Evolutionary conservation across 805 yeast genomes (phyloP).

Genomic region (Candida pseudoglaebosa): DNA sequence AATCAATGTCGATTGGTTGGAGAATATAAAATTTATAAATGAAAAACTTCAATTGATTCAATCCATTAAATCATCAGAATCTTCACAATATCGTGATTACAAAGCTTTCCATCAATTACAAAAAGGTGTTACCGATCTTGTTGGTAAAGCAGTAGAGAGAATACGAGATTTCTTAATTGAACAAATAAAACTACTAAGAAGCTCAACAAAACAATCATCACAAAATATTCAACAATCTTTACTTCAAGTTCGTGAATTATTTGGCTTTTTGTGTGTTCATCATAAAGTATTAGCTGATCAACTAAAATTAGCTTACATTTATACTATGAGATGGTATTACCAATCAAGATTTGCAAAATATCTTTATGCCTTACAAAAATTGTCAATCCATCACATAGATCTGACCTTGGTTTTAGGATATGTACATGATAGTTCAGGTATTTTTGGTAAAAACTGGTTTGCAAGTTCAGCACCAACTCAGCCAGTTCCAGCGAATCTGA

Average conservation of each 20-base stretch:
- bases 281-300: slow-evolving; percentile 66
- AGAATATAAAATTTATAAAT: slow-evolving; percentile 51
- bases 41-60: slow-evolving; percentile 57
- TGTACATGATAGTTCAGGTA: slow-evolving; percentile 9
- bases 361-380: slow-evolving; percentile 62
- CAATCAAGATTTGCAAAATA: slow-evolving; percentile 73
- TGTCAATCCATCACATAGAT: slow-evolving; percentile 55
- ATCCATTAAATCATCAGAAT: slow-evolving; percentile 6
- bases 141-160: slow-evolving; percentile 66
- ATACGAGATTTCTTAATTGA: slow-evolving; percentile 64
- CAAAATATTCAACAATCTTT: slow-evolving; percentile 70
- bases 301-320: slow-evolving; percentile 72
- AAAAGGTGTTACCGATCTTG: slow-evolving; percentile 46
- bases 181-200: slow-evolving; percentile 65
- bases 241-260: slow-evolving; percentile 59
- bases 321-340: slow-evolving; percentile 95
- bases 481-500: neutral
- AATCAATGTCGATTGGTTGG: slow-evolving; percentile 61
- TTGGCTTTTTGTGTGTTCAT: slow-evolving; percentile 49
- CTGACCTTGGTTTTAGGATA: slow-evolving; percentile 51
- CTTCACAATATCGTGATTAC: slow-evolving; percentile 5
- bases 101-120: slow-evolving; percentile 26
- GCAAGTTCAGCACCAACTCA: slow-evolving; percentile 9
- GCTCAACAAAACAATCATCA: slow-evolving; percentile 52
- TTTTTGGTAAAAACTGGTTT: slow-evolving; percentile 22